These are phyloP conservation scores for Pichia deserticola DNA, from an alignment of 805 yeast genomes.

Conservation along the genomic window DNA sequence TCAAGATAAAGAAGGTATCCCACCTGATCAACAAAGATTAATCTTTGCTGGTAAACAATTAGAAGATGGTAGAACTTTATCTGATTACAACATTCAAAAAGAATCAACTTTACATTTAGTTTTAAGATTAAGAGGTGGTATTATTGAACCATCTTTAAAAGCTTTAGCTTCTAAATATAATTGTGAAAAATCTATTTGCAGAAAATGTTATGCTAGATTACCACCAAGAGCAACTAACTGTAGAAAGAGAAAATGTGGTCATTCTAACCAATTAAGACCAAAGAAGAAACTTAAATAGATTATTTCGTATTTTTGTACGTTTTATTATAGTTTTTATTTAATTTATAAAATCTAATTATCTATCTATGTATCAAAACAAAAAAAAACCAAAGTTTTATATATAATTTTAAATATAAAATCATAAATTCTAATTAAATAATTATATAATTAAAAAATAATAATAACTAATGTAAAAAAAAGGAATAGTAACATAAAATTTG, in stretches of 20 bases:
- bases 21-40: slow-evolving; percentile 94
- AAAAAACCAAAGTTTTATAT: neutral
- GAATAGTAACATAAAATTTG: too few relatives aligned
- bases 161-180: slow-evolving; percentile 99
- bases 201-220: slow-evolving; percentile 99
- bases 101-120: slow-evolving; percentile 68
- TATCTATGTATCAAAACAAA: neutral
- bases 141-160: slow-evolving; percentile 99
- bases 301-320: slow-evolving; percentile 4
- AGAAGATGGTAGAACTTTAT: slow-evolving; percentile 91
- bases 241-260: slow-evolving; percentile 99
- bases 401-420: neutral
- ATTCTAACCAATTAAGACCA: slow-evolving; percentile 99
- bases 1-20: slow-evolving; percentile 95
- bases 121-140: slow-evolving; percentile 65
- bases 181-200: slow-evolving; percentile 99
- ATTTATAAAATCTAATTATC: slow-evolving; percentile 1
- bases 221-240: slow-evolving; percentile 99
- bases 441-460: too few relatives aligned
- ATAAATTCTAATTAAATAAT: too few relatives aligned
- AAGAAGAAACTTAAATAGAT: slow-evolving; percentile 97
- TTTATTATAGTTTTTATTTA: neutral
- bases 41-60: slow-evolving; percentile 95
- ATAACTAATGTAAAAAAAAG: too few relatives aligned
- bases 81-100: slow-evolving; percentile 94